A percentile compares a stretch with the other conserved stretches of the same genome.
Evolutionary conservation across 2,329 filamentous ascomycete species (phyloP).

Genomic region (Sporothrix luriei): DNA sequence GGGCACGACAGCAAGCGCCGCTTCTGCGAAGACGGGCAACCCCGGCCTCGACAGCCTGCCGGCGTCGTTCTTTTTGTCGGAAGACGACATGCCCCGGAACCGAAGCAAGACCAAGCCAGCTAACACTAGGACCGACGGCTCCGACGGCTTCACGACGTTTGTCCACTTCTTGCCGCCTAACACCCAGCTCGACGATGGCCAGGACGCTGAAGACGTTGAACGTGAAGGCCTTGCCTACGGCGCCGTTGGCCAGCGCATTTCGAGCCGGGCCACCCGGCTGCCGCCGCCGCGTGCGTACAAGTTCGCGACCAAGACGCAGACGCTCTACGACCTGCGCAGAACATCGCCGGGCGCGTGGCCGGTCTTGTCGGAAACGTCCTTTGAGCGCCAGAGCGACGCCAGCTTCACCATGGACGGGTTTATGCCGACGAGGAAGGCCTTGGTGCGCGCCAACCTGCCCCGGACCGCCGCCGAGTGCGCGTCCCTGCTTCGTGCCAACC

Average conservation of each 20-base stretch:
- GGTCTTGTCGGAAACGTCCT: constrained; percentile 41
- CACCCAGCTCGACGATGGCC: constrained; percentile 31
- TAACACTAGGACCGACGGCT: not conserved
- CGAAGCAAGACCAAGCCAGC: not conserved
- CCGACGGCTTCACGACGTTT: not conserved
- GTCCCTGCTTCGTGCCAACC: constrained; percentile 30
- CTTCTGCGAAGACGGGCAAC: constrained; percentile 17
- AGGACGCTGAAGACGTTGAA: not conserved
- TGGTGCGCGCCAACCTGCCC: constrained; percentile 44
- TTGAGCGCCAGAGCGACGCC: constrained; percentile 42
- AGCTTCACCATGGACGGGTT: constrained; percentile 51
- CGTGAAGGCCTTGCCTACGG: not conserved
- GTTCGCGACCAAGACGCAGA: constrained; percentile 10
- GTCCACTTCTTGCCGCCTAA: constrained; percentile 34
- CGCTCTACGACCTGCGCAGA: constrained; percentile 15
- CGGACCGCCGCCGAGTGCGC: constrained; percentile 31
- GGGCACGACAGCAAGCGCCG: too few relatives aligned
- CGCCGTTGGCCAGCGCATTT: not conserved
- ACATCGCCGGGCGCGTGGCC: constrained; percentile 34
- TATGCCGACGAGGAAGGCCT: constrained; percentile 48
- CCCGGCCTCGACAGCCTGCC: constrained; percentile 36
- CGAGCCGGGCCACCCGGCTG: not conserved
- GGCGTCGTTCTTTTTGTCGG: constrained; percentile 30
- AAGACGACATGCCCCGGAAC: not conserved
- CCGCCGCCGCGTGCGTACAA: constrained; percentile 26